These are phyloP conservation scores for Nakazawaea molendinolei DNA, from an alignment of 805 yeast species.

Conservation along the genomic window DNA sequence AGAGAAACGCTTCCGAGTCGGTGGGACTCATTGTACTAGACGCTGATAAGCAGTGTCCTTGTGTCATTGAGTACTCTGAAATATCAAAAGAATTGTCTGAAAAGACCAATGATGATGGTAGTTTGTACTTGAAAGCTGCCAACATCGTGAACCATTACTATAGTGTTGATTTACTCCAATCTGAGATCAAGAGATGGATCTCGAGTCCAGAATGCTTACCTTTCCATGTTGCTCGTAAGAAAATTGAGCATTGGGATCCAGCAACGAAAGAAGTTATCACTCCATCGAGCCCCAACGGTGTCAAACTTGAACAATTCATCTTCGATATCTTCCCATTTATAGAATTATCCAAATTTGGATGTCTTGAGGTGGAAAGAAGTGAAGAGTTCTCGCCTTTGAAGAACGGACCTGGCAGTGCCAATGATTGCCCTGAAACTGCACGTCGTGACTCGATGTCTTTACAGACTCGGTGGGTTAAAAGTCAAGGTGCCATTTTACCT, in stretches of 20 bases:
- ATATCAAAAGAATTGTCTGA: constrained; percentile 69
- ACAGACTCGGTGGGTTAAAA: constrained; percentile 66
- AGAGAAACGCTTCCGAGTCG: constrained; percentile 77
- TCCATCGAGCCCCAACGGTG: constrained; percentile 82
- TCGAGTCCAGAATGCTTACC: constrained; percentile 63
- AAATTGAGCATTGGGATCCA: constrained; percentile 57
- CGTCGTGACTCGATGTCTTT: constrained; percentile 55
- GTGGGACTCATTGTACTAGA: constrained; percentile 89
- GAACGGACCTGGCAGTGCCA: constrained; percentile 76
- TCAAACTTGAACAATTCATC: constrained; percentile 93
- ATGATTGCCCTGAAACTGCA: constrained; percentile 84
- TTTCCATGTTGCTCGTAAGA: constrained; percentile 92
- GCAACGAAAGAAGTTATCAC: constrained; percentile 38
- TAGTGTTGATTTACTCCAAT: constrained; percentile 63
- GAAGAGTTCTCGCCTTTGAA: constrained; percentile 93
- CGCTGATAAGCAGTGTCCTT: constrained; percentile 51
- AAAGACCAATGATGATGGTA: constrained; percentile 51
- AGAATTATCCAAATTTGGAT: constrained; percentile 67
- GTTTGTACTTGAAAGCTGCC: constrained; percentile 81
- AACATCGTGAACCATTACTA: constrained; percentile 97
- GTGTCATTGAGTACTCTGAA: constrained; percentile 94
- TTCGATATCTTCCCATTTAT: constrained; percentile 91
- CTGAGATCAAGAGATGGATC: constrained; percentile 64
- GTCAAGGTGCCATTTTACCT: constrained; percentile 59
- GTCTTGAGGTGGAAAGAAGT: constrained; percentile 80